Conservation (phyloP, 2,329 filamentous ascomycete genomes). For the Penicillium sp. region DNA sequence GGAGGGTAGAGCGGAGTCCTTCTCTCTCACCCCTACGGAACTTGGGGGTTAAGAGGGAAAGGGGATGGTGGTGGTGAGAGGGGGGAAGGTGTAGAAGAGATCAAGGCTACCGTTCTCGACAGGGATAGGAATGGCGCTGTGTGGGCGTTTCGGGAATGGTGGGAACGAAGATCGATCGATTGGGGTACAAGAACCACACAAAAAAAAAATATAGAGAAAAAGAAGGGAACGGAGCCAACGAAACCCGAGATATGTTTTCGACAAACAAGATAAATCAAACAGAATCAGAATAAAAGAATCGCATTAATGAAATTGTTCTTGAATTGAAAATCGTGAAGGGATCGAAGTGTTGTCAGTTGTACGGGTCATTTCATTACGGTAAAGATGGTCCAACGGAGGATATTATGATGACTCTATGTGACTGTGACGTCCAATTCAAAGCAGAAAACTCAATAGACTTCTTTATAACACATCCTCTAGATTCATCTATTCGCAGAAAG, state of each 20-base stretch:
- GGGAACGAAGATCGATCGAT: slow-evolving; percentile 32
- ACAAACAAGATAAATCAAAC: background rate
- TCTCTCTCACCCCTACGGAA: slow-evolving; percentile 37
- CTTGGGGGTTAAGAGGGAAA: slow-evolving; percentile 29
- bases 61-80: slow-evolving; percentile 3
- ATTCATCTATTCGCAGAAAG: background rate
- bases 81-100: slow-evolving; percentile 10
- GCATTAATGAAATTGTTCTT: background rate
- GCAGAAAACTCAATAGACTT: background rate
- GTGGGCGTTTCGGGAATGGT: slow-evolving; percentile 32
- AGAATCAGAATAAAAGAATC: background rate
- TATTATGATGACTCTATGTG: background rate
- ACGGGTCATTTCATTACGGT: slow-evolving; percentile 16
- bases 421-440: background rate
- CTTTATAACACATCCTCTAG: background rate
- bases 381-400: background rate
- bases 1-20: slow-evolving; percentile 9
- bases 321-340: background rate
- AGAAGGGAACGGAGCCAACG: slow-evolving; percentile 19
- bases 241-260: background rate
- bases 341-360: slow-evolving; percentile 9
- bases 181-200: slow-evolving; percentile 5
- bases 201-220: background rate
- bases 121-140: slow-evolving; percentile 35
- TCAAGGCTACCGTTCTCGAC: slow-evolving; percentile 30